Conservation (phyloP, 139 green algal species). For the Trebouxia sp. region DNA sequence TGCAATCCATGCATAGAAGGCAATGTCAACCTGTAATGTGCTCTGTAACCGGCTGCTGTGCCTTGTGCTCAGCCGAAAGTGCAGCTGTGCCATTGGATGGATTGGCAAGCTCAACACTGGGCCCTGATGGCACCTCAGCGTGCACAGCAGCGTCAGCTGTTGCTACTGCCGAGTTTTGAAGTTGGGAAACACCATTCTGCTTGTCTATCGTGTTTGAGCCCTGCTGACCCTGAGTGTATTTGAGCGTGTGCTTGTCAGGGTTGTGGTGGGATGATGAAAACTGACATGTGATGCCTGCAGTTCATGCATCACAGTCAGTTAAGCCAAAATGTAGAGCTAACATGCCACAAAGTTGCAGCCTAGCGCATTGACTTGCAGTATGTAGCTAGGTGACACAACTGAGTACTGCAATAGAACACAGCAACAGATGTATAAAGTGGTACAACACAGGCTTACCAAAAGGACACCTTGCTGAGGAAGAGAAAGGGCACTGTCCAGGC, state of each 20-base stretch:
- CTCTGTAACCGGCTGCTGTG: background rate
- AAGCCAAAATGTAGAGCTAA: too few relatives aligned
- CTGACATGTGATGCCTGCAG: constrained; percentile 61
- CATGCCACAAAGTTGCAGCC: too few relatives aligned
- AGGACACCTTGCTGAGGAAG: constrained; percentile 36
- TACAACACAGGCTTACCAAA: constrained; percentile 44
- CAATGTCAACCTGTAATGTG: background rate
- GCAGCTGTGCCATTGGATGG: background rate
- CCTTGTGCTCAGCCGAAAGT: background rate
- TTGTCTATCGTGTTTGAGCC: constrained; percentile 12
- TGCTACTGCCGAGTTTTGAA: background rate
- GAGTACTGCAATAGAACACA: too few relatives aligned
- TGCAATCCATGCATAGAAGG: too few relatives aligned
- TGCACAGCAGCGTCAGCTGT: constrained; percentile 22
- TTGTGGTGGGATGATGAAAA: constrained; percentile 60
- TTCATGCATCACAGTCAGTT: background rate
- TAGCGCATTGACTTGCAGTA: too few relatives aligned
- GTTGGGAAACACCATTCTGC: background rate
- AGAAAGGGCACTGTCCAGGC: constrained; percentile 76
- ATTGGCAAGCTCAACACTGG: background rate
- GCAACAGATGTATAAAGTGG: too few relatives aligned
- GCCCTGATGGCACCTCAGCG: constrained; percentile 14
- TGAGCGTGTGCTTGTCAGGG: constrained; percentile 34
- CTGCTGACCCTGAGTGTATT: background rate
- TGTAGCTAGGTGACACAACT: too few relatives aligned